A percentile compares a stretch with the other conserved stretches of the same genome.
These are phyloP conservation scores for Fonsecaea monophora DNA, from an alignment of 2,329 filamentous ascomycete species.

Conservation along the genomic window DNA sequence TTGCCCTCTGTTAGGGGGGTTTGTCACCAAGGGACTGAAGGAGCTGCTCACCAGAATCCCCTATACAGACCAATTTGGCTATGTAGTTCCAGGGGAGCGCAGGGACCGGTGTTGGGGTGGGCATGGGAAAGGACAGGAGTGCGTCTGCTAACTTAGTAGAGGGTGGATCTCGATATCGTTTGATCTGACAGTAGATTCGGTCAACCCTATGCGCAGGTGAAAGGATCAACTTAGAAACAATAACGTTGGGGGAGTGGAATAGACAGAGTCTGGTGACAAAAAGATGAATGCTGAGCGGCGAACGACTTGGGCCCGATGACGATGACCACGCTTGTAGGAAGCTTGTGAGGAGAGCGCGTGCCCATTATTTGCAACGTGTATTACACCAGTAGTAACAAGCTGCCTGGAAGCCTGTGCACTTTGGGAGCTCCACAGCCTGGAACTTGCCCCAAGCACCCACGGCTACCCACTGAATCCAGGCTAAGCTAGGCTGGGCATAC, in stretches of 20 bases:
- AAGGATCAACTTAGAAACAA: background rate
- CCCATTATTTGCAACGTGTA: slow-evolving; percentile 8
- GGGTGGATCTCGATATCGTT: background rate
- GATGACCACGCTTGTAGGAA: slow-evolving; percentile 16
- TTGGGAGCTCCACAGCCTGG: slow-evolving; percentile 5
- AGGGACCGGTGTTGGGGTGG: slow-evolving; percentile 37
- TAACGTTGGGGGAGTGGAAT: slow-evolving; percentile 6
- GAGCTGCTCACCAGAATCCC: slow-evolving; percentile 76
- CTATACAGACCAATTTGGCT: slow-evolving; percentile 96
- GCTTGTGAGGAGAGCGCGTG: slow-evolving; percentile 18
- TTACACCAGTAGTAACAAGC: background rate
- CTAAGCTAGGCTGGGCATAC: background rate
- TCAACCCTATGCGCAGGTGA: background rate
- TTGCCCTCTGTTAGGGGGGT: slow-evolving; percentile 21
- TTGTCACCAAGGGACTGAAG: background rate
- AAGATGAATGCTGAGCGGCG: slow-evolving; percentile 12
- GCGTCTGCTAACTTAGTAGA: background rate
- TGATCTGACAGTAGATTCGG: background rate
- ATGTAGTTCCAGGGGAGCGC: slow-evolving; percentile 92
- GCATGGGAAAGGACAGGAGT: slow-evolving; percentile 25
- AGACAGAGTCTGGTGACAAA: slow-evolving; percentile 20
- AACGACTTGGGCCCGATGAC: slow-evolving; percentile 8
- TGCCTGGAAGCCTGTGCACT: slow-evolving; percentile 14
- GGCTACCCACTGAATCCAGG: slow-evolving; percentile 16
- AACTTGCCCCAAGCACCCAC: slow-evolving; percentile 12